Conservation (phyloP, 2,329 filamentous ascomycete species). For the Fusarium nisikadoi region DNA sequence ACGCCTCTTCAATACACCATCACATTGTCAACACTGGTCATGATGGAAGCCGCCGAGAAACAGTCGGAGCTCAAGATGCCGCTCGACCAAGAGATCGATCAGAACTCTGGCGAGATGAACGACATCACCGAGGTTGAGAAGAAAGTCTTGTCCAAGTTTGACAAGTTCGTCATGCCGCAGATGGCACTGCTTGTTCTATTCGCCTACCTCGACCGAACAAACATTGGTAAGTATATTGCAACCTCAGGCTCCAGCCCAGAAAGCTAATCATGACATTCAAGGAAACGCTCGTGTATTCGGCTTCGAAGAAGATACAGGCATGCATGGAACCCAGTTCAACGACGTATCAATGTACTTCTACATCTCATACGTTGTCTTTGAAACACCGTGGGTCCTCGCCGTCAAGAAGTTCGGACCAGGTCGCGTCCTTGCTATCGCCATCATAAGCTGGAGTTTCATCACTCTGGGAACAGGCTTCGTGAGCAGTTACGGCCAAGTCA, state of each 20-base stretch:
- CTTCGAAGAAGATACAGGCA: slow-evolving; percentile 46
- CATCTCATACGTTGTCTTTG: slow-evolving; percentile 49
- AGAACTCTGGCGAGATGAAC: background rate
- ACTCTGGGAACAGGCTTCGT: slow-evolving; percentile 49
- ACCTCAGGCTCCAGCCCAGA: accelerated
- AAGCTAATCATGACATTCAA: background rate
- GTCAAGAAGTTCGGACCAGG: slow-evolving; percentile 47
- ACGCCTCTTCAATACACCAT: accelerated
- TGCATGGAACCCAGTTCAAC: slow-evolving; percentile 47
- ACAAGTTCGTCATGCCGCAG: slow-evolving; percentile 45
- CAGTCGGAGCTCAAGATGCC: background rate
- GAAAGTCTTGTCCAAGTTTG: slow-evolving; percentile 41
- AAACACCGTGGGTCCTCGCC: slow-evolving; percentile 46
- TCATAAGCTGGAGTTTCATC: slow-evolving; percentile 48
- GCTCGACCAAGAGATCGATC: background rate
- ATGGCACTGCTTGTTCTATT: slow-evolving; percentile 41
- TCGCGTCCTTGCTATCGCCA: slow-evolving; percentile 43
- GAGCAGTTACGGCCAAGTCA: slow-evolving; percentile 40
- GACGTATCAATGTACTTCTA: slow-evolving; percentile 46
- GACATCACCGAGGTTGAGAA: background rate
- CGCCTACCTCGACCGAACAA: slow-evolving; percentile 44
- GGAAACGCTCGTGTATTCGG: slow-evolving; percentile 51
- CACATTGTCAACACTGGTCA: background rate
- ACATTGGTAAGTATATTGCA: slow-evolving; percentile 26
- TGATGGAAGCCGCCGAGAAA: background rate